These are phyloP conservation scores for Dendrobium chrysotoxum DNA, from an alignment of 106 monocot genomes.

Conservation along the genomic window DNA sequence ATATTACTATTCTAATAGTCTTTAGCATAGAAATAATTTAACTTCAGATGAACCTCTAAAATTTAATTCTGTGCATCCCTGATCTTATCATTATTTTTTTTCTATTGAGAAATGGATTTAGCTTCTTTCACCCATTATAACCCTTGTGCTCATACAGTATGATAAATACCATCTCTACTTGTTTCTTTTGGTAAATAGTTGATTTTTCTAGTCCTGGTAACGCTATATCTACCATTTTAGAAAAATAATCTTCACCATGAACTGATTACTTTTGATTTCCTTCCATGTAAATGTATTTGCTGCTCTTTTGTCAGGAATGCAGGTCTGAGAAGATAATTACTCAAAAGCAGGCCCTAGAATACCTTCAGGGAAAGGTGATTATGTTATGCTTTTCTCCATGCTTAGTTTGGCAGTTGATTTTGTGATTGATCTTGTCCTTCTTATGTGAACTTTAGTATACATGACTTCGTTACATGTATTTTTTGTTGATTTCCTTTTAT, in stretches of 20 bases:
- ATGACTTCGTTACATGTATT: background rate
- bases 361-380: constrained; percentile 59
- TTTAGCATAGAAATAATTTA: background rate
- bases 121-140: background rate
- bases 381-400: background rate
- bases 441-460: background rate
- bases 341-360: constrained; percentile 67
- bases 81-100: background rate
- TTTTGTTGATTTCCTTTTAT: background rate
- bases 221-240: background rate
- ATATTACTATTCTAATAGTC: background rate
- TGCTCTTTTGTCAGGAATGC: constrained; percentile 52
- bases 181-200: background rate
- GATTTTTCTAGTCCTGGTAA: background rate
- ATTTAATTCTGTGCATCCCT: background rate
- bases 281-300: background rate
- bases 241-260: background rate
- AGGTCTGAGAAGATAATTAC: constrained; percentile 58
- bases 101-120: background rate
- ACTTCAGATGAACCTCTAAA: background rate
- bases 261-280: background rate
- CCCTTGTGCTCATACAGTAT: background rate
- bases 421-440: background rate
- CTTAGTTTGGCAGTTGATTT: background rate
- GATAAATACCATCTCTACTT: background rate